Conservation (phyloP, 2,329 filamentous ascomycete genomes). For the Biscogniauxia sp. region DNA sequence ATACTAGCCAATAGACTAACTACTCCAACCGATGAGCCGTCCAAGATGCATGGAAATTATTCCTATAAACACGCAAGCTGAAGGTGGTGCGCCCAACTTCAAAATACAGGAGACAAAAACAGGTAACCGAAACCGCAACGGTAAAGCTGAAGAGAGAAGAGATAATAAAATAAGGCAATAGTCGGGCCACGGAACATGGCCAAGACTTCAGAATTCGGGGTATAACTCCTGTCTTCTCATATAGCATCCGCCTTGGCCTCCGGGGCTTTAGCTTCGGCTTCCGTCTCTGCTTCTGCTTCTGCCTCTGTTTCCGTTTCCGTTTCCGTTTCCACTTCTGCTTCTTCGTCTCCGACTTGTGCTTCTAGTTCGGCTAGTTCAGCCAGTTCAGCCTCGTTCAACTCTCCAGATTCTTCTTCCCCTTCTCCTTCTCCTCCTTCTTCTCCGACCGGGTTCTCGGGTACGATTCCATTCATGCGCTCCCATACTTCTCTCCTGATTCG, state of each 20-base stretch:
- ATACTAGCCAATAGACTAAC: neutral
- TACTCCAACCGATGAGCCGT: neutral
- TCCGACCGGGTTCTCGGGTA: conserved; percentile 40
- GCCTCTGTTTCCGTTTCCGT: too few species aligned
- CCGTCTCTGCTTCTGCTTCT: neutral
- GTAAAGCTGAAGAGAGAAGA: neutral
- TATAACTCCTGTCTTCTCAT: neutral
- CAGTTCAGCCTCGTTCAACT: neutral
- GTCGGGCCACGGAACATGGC: neutral
- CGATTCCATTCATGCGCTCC: conserved; percentile 61
- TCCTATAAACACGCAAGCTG: neutral
- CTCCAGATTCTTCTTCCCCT: conserved; percentile 13
- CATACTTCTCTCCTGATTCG: conserved; percentile 76
- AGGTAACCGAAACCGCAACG: neutral
- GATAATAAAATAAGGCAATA: neutral
- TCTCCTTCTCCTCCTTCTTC: conserved; percentile 32
- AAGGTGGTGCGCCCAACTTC: neutral
- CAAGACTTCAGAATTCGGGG: neutral
- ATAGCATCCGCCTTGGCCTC: neutral
- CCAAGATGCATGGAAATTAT: neutral
- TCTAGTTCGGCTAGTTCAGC: neutral
- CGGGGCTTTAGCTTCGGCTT: neutral
- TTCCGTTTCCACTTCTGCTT: neutral
- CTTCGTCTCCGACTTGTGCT: neutral
- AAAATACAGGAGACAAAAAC: neutral